Conservation (phyloP, 2,329 filamentous ascomycete species). For the Colletotrichum neosansevieriae region DNA sequence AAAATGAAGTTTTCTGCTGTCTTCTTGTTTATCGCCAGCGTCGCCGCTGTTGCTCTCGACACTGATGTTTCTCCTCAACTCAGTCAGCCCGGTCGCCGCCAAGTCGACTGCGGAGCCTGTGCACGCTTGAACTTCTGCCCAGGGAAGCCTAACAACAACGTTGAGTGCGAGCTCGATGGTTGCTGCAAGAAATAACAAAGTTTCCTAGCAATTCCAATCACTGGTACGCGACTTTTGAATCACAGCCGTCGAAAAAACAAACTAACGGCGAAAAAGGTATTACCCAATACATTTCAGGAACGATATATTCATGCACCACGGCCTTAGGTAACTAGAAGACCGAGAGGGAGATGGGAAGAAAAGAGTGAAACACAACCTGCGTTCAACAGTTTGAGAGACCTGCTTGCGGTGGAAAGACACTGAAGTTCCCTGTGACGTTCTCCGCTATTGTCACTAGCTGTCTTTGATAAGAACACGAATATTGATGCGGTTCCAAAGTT, state of each 20-base stretch:
- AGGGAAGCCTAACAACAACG: slow-evolving; percentile 31
- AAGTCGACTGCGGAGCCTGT: slow-evolving; percentile 29
- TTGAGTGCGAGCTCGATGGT: slow-evolving; percentile 30
- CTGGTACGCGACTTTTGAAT: background rate
- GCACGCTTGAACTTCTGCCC: slow-evolving; percentile 31
- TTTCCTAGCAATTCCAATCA: background rate
- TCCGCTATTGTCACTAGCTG: too few relatives aligned
- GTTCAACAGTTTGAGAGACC: too few relatives aligned
- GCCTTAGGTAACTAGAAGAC: too few relatives aligned
- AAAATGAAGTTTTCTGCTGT: slow-evolving; percentile 34
- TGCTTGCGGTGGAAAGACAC: too few relatives aligned
- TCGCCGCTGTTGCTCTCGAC: slow-evolving; percentile 30
- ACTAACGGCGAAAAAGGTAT: background rate
- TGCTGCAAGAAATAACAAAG: slow-evolving; percentile 21
- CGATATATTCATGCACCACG: too few relatives aligned
- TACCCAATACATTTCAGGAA: background rate
- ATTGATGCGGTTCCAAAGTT: too few relatives aligned
- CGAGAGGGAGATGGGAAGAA: too few relatives aligned
- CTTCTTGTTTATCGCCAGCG: slow-evolving; percentile 27
- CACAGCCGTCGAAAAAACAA: background rate
- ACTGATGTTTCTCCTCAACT: slow-evolving; percentile 23
- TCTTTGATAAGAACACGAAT: background rate
- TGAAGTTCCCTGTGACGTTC: too few relatives aligned
- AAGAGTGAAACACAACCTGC: too few relatives aligned
- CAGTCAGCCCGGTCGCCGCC: slow-evolving; percentile 30